Base-by-base conservation (phyloP, 768 basidiomycete genomes). In the Podaxis sp. region DNA sequence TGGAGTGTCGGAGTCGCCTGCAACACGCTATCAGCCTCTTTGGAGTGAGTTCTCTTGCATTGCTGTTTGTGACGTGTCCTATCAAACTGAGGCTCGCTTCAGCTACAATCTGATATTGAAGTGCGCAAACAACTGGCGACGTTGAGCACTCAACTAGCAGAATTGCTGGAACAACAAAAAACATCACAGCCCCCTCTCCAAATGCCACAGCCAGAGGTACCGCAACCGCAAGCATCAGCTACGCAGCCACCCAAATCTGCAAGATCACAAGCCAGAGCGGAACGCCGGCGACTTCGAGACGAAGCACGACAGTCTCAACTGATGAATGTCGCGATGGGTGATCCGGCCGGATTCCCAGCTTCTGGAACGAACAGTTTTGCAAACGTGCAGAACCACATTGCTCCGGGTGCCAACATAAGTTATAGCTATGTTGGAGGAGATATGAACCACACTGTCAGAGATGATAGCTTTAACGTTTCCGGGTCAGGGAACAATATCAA, bases 401-500 rank as follows among this genome's bases (percentile, higher is more conserved):
- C 46, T 4, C 59, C 59, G 7, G 38, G 27, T 0, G 25, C 38
- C 40, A 46, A 36, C 19, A 29, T 53, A 17, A 27, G 25, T 11
- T 62, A 56, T n/a, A 49, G 36, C 15, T 37, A 55, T 51, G 25
- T 36, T 27, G 24, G 2, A 41, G 51, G 59, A 9, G 40, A 60
- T 41, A 24, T 29, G 25, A 36, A 29, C 25, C 43, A 41, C 25
- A 29, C 17, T 3, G 43, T 7, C n/a, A 41, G 51, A 37, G 61
- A 62, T 24, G 47, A 62, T 15, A 55, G 46, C 33, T 12, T 62
- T 36, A 55, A 50, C 38, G 54, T 62, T 17, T 5, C 11, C 8
- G 61, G 61, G 13, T 36, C 17, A 17, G 46, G 33, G 2, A 55
- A 62, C 15, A 56, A 15, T 25, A 22, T 62, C 50, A 60, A 43